phyloP scores from a whole-genome alignment of 1,284 basidiomycete genomes.

The Tylopilus orsonianus region DNA sequence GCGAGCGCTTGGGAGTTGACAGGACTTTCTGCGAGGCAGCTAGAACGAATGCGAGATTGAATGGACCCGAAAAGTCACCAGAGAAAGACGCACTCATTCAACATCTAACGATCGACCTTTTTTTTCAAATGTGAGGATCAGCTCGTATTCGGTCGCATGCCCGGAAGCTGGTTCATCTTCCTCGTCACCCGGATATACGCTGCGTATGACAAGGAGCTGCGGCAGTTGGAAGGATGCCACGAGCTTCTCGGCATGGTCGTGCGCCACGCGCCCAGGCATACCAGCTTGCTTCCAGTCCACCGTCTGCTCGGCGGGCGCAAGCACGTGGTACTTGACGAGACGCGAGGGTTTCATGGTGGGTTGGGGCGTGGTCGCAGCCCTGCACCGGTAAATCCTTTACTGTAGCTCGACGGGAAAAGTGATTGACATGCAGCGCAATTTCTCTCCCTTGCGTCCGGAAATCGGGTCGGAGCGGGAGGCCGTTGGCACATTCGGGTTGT shows the following conservation, averaged over 20 bases:
- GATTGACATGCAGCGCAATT: slow-evolving; percentile 48
- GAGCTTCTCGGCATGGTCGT: slow-evolving; percentile 28
- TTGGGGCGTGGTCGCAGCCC: slow-evolving; percentile 13
- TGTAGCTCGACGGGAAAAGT: slow-evolving; percentile 48
- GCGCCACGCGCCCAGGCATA: slow-evolving; percentile 24
- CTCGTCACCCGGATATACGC: slow-evolving; percentile 9
- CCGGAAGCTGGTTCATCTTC: neutral
- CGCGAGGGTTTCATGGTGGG: slow-evolving; percentile 6
- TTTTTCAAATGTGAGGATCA: slow-evolving; percentile 17
- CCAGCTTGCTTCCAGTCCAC: slow-evolving; percentile 19
- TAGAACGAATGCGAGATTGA: slow-evolving; percentile 13
- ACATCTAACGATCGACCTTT: slow-evolving; percentile 20
- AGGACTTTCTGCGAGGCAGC: slow-evolving; percentile 25
- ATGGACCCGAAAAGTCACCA: neutral
- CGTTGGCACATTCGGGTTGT: neutral
- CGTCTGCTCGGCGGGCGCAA: slow-evolving; percentile 24
- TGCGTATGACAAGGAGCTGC: slow-evolving; percentile 21
- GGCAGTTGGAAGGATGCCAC: slow-evolving; percentile 22
- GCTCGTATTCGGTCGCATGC: slow-evolving; percentile 7
- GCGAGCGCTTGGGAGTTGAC: slow-evolving; percentile 38
- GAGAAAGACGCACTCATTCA: slow-evolving; percentile 13
- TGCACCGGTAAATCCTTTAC: slow-evolving; percentile 24
- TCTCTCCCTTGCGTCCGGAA: slow-evolving; percentile 42
- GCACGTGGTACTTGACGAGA: slow-evolving; percentile 26
- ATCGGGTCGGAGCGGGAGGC: slow-evolving; percentile 38